These are phyloP conservation scores for Friedmanniomyces endolithicus DNA, from an alignment of 495 filamentous ascomycete genomes.

Conservation along the genomic window DNA sequence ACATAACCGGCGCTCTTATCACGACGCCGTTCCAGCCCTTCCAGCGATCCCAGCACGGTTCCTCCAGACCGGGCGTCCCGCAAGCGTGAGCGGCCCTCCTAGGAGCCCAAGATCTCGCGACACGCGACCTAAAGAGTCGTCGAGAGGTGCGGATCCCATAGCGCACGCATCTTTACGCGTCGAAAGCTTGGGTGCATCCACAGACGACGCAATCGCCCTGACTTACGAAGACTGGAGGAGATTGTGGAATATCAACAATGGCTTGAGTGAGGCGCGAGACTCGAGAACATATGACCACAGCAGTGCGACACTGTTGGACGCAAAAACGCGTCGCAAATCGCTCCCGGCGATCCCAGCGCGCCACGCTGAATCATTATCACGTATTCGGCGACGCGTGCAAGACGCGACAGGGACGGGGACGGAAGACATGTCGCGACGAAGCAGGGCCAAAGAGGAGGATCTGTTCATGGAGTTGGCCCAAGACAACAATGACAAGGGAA, in stretches of 20 bases:
- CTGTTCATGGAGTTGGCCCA: conserved; percentile 19
- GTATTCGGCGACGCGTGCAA: background rate
- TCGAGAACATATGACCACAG: background rate
- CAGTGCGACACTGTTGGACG: background rate
- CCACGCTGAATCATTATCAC: background rate
- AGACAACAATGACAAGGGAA: conserved; percentile 1
- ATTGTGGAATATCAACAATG: background rate
- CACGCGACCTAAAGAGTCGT: background rate
- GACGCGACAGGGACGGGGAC: background rate
- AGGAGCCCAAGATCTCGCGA: background rate
- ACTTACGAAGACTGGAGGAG: background rate
- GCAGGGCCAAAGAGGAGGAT: conserved; percentile 2
- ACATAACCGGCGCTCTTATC: background rate
- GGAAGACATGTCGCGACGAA: conserved; percentile 3
- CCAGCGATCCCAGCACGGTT: conserved; percentile 6
- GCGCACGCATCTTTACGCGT: background rate
- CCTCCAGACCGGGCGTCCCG: background rate
- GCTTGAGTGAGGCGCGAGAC: background rate
- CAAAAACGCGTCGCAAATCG: background rate
- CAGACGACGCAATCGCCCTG: background rate
- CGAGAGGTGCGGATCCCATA: background rate
- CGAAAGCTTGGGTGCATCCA: background rate
- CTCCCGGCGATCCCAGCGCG: background rate
- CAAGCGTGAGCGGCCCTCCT: background rate
- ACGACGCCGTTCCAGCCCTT: background rate